Percentiles rank a stretch among this genome's conserved stretches.
Evolutionary conservation across 225 moss, liverwort and hornwort species (phyloP).

Genomic region (Bryoerythrophyllum caledonicum): DNA sequence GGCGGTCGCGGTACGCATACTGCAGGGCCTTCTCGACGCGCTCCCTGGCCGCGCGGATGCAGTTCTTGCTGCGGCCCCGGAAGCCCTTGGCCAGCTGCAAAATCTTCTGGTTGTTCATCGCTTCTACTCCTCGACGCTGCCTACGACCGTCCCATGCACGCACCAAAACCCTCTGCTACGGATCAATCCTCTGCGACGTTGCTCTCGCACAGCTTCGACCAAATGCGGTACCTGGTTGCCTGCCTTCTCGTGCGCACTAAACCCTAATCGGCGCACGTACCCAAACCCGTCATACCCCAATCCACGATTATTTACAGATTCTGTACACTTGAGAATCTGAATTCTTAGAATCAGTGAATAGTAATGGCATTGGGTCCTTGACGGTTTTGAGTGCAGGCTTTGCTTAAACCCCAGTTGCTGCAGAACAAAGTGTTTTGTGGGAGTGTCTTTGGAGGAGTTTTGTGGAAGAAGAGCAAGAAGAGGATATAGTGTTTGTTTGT

Average conservation of each 20-base stretch:
- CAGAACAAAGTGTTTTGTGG: background rate
- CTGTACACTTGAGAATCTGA: fast-evolving
- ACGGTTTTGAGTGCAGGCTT: too few species aligned
- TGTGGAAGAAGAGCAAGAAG: too few species aligned
- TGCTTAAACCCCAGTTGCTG: background rate
- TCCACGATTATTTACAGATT: fast-evolving
- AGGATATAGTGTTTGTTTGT: too few species aligned
- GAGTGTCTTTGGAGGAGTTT: too few species aligned
- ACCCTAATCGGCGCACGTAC: background rate
- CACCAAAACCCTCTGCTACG: background rate
- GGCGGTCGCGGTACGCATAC: constrained; percentile 92
- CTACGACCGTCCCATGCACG: constrained; percentile 16
- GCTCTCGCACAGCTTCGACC: background rate
- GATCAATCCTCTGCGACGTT: too few species aligned
- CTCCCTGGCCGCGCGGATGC: constrained; percentile 89
- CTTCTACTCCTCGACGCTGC: background rate
- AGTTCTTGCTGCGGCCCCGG: constrained; percentile 91
- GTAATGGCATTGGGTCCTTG: background rate
- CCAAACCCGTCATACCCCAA: background rate
- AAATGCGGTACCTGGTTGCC: too few species aligned
- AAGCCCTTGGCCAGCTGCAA: constrained; percentile 98
- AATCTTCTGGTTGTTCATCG: constrained; percentile 97
- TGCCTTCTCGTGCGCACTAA: background rate
- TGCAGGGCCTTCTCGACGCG: constrained; percentile 98
- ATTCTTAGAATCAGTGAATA: fast-evolving